These are phyloP conservation scores for Moricandia moricandioides DNA, from an alignment of 345 rosid genomes.

Conservation along the genomic window DNA sequence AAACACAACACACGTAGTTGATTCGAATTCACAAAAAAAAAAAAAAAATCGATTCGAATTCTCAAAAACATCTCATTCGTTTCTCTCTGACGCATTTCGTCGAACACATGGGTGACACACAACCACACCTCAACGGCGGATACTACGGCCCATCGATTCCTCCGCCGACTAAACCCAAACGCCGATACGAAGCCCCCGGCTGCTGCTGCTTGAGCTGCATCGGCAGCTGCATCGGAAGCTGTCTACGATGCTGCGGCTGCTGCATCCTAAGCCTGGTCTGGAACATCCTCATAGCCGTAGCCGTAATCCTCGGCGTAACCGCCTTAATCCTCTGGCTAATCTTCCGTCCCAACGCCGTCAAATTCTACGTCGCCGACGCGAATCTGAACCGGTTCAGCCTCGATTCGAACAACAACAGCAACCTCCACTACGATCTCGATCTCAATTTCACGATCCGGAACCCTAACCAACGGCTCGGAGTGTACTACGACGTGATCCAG, in stretches of 20 bases:
- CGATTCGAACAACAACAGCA: conserved; percentile 37
- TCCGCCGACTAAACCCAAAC: conserved; percentile 40
- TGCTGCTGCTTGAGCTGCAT: conserved; percentile 50
- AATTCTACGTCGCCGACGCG: conserved; percentile 49
- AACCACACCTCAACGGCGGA: conserved; percentile 54
- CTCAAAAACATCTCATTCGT: neutral
- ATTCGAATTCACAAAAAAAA: neutral
- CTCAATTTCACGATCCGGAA: conserved; percentile 57
- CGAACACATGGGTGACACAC: conserved; percentile 33
- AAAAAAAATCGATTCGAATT: neutral
- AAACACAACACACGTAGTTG: neutral
- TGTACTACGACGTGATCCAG: conserved; percentile 50
- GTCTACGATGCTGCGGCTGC: conserved; percentile 44
- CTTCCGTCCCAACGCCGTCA: conserved; percentile 59
- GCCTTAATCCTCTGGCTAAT: conserved; percentile 56
- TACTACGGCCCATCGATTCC: conserved; percentile 72
- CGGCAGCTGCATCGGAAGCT: conserved; percentile 35
- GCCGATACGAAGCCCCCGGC: conserved; percentile 43
- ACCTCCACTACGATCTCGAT: conserved; percentile 44
- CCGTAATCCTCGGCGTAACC: conserved; percentile 40
- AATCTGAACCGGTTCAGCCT: conserved; percentile 44
- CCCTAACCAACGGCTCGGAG: conserved; percentile 58
- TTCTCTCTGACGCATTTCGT: conserved; percentile 27
- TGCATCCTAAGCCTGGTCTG: conserved; percentile 54
- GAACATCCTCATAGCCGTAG: conserved; percentile 44